A percentile compares a stretch with the other conserved stretches of the same genome.
Evolutionary conservation across 2,329 filamentous ascomycete genomes (phyloP).

Genomic region (Hymenoscyphus albidus): DNA sequence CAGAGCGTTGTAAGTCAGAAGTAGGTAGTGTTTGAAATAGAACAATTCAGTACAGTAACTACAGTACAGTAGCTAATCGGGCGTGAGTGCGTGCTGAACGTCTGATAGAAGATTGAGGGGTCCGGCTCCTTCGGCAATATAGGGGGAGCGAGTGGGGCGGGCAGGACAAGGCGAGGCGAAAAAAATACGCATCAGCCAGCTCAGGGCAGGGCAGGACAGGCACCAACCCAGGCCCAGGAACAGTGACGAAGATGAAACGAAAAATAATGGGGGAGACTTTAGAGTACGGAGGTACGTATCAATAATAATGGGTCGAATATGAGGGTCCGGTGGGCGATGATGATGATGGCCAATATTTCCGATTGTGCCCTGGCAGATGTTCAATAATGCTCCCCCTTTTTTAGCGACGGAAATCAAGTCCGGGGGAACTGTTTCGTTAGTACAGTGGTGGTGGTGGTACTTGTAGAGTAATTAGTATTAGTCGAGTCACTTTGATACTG

Average conservation of each 20-base stretch:
- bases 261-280: neutral
- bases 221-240: conserved; percentile 1
- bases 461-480: neutral
- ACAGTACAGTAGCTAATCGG: neutral
- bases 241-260: neutral
- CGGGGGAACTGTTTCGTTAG: neutral
- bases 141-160: neutral
- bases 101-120: neutral
- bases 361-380: neutral
- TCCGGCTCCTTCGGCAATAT: neutral
- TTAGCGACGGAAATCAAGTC: neutral
- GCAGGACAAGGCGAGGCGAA: neutral
- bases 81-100: neutral
- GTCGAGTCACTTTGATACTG: neutral
- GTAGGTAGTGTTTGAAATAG: neutral
- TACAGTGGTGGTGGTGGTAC: neutral
- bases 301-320: neutral
- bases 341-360: neutral
- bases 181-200: neutral
- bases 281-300: no score
- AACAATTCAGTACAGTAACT: neutral
- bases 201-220: neutral
- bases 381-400: neutral
- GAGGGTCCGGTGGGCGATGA: neutral
- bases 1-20: no score